Base-by-base conservation (phyloP, 2,329 filamentous ascomycete genomes). In the Biscogniauxia mediterranea region DNA sequence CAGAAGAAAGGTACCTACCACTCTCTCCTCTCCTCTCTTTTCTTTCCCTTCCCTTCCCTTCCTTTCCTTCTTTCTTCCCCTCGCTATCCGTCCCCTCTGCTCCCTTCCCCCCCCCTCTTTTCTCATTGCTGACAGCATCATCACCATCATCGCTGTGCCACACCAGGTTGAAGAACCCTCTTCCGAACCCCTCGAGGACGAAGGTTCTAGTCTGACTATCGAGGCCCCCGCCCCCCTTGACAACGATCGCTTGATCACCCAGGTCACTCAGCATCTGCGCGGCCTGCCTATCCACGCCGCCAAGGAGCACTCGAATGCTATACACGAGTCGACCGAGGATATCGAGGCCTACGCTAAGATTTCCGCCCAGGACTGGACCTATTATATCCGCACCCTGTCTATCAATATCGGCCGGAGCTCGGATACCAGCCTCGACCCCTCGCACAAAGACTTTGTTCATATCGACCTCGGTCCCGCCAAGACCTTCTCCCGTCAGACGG, bases 401-500 rank as follows among this genome's bases (percentile, higher is more conserved):
- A 85, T 93, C 71, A 88, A 90, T 66, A 93, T 95, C 66, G 91
- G 91, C 52, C 86, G 91, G 64, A 85, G 86, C 19, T 85, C 86
- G 3, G 87, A 89, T 46, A 78, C 78, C 57, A 77, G 79, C 55
- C 79, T 77, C 28, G 75, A 78, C 7, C 77, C 78, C 28, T 75
- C 79, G 38, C 79, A 83, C 52, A 77, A 81, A 15, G 78, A 82
- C 19, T 79, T 78, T 26, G 79, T 98, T 13, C 90, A 97, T 73
- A 94, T 99, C 68, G 94, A 99, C 73, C 81, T 99, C 32, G 91
- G 91, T 1, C 91, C 91, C 0, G 91, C 86, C 76, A 94, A 94
- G 78, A 87, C 90, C 72, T 88, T 94, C 42, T 94, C 91, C 28
- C 85, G 91, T 64, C 83, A 89, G 63, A 91, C 93, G 72, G 91